These are phyloP conservation scores for Coccomyxa sp. DNA, from an alignment of 139 green algal genomes.

Conservation along the genomic window DNA sequence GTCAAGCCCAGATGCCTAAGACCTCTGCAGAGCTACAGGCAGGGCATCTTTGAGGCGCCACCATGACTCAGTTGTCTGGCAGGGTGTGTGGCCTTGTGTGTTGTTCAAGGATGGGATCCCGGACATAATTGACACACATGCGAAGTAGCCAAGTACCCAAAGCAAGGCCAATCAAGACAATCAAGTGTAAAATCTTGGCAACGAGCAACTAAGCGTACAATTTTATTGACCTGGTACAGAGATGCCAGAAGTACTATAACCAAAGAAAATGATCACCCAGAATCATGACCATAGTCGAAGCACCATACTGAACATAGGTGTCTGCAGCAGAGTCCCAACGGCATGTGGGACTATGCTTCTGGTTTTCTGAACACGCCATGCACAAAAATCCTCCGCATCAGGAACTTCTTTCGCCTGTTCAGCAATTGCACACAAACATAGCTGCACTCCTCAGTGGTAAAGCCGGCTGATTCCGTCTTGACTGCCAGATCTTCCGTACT, in stretches of 20 bases:
- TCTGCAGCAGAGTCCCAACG: not conserved
- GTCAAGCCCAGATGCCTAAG: too few relatives aligned
- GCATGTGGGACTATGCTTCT: not conserved
- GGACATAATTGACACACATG: too few relatives aligned
- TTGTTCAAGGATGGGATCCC: too few relatives aligned
- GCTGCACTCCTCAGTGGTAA: constrained; percentile 49
- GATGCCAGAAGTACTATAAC: not conserved
- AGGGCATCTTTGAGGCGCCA: too few relatives aligned
- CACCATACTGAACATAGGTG: not conserved
- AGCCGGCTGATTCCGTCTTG: constrained; percentile 36
- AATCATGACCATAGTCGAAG: not conserved
- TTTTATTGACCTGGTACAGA: not conserved
- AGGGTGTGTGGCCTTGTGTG: too few relatives aligned
- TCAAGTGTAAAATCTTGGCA: too few relatives aligned
- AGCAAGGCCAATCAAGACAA: too few relatives aligned
- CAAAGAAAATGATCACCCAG: not conserved
- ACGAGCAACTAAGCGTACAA: not conserved
- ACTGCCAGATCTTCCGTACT: constrained; percentile 40
- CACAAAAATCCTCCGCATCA: constrained; percentile 68
- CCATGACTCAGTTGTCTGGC: too few relatives aligned
- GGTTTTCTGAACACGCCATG: constrained; percentile 69
- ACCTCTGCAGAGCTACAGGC: too few relatives aligned
- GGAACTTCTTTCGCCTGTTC: constrained; percentile 56
- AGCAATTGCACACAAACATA: constrained; percentile 55
- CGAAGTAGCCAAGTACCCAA: too few relatives aligned